A percentile compares a stretch with the other conserved stretches of the same genome.
Conservation (phyloP, 441 rosid genomes). For the Brassica balearica region DNA sequence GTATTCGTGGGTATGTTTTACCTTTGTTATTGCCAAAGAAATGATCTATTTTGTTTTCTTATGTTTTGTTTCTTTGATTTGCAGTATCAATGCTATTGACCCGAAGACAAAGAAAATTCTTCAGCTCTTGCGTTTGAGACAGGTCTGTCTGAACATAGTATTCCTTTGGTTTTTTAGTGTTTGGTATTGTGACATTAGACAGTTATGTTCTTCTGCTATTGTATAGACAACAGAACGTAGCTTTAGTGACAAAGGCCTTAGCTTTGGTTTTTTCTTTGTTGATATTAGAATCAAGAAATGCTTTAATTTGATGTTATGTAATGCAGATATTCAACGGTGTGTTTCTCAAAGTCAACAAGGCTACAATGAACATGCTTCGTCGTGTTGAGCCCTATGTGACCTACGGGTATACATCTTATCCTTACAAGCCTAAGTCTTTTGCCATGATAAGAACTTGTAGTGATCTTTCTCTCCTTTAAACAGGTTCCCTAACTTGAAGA, state of each 20-base stretch:
- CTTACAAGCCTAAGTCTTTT: background rate
- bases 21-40: too few species aligned
- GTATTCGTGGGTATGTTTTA: slow-evolving; percentile 71
- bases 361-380: slow-evolving; percentile 90
- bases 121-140: slow-evolving; percentile 83
- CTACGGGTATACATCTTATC: slow-evolving; percentile 58
- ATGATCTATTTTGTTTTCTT: background rate
- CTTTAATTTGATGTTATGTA: background rate
- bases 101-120: slow-evolving; percentile 77
- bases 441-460: background rate
- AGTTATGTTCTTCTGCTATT: background rate
- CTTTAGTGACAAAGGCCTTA: background rate
- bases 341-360: slow-evolving; percentile 85
- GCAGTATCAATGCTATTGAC: slow-evolving; percentile 87
- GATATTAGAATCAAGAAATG: background rate
- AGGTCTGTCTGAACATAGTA: slow-evolving; percentile 50
- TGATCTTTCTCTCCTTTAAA: background rate
- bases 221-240: too few species aligned
- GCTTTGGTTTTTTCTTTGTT: too few species aligned
- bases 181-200: background rate
- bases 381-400: slow-evolving; percentile 91
- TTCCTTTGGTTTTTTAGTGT: background rate
- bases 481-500: slow-evolving; percentile 79
- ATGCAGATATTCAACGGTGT: slow-evolving; percentile 81
- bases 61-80: background rate